Evolutionary conservation across 2,329 filamentous ascomycete genomes (phyloP), one percentile per base, ranked within the genome.

Genomic region (Cadophora luteo-olivacea): DNA sequence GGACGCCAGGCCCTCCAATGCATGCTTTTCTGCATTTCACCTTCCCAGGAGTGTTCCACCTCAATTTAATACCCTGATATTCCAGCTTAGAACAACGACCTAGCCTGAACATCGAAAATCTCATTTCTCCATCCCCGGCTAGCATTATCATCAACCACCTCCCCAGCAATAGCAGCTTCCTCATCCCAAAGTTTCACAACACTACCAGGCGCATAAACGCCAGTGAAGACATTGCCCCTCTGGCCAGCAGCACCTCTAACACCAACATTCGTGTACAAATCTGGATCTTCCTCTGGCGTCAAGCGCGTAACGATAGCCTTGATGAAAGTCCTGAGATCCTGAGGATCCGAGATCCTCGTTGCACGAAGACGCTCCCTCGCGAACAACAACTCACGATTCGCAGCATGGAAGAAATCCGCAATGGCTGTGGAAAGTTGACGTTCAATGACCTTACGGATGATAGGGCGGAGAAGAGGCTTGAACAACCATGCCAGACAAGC

Each of bases 101-200:
- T 66, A 61, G 68, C 70, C 67, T 80, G 78, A 22, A 80, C 79
- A 71, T 88, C 84, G 75, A 97, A 97, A n/a, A 97, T 90, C 57
- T 89, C 89, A 78, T 97, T 97, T 73, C 91, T 86, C 94, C 94
- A 97, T 0, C 91, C 61, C 67, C 5, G 45, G 19, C 32, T 55
- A 24, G 75, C 87, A 76, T 89, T 89, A 72, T 95, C 91, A 72
- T 94, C 89, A 48, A 97, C 87, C 51, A 89, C 85, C 79, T 97
- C 92, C 24, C 84, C 85, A 0, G 92, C 93, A 70, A 85, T 83
- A 25, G 83, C 81, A 0, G 88, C 93, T 80, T 97, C 91, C 72
- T 94, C 90, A 72, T 95, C 88, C 93, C 93, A 97, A n/a, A 97
- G 80, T 81, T 92, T 94, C 63, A 96, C 92, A 32, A 97, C 82